A percentile compares a stretch with the other conserved stretches of the same genome.
Conservation (phyloP, 768 basidiomycete species). For the Macrolepiota fuliginosa region DNA sequence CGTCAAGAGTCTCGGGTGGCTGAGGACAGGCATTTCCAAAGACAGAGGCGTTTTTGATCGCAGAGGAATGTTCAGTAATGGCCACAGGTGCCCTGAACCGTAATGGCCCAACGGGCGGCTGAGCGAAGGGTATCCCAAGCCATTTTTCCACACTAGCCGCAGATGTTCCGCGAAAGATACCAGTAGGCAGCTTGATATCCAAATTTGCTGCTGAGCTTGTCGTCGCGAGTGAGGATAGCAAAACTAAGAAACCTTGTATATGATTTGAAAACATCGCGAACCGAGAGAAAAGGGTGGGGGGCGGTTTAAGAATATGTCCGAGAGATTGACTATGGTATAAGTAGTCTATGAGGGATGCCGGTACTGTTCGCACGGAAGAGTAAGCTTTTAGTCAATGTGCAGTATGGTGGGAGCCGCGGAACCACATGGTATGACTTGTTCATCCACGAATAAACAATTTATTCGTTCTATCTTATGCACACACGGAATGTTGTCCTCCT, state of each 20-base stretch:
- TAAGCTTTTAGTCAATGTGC: no score
- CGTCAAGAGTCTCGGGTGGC: slow-evolving; percentile 35
- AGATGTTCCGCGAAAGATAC: slow-evolving; percentile 44
- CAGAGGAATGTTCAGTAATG: slow-evolving; percentile 29
- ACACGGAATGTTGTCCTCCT: no score
- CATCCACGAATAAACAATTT: no score
- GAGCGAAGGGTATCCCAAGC: slow-evolving; percentile 60
- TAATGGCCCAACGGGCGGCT: slow-evolving; percentile 51
- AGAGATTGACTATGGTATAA: no score
- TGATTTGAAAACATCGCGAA: background rate
- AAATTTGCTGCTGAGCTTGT: slow-evolving; percentile 20
- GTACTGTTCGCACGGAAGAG: no score
- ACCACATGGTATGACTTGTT: no score
- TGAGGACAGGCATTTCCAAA: slow-evolving; percentile 62
- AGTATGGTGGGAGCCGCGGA: no score
- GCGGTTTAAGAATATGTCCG: no score
- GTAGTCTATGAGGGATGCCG: no score
- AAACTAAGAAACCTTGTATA: slow-evolving; percentile 14
- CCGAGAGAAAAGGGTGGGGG: background rate
- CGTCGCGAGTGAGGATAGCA: slow-evolving; percentile 4
- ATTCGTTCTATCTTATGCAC: no score
- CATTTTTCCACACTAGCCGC: slow-evolving; percentile 48
- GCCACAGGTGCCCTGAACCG: slow-evolving; percentile 56
- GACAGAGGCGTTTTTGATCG: slow-evolving; percentile 37
- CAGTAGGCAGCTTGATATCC: slow-evolving; percentile 39